Evolutionary conservation across 352 stramenopile species (phyloP), one percentile per base, ranked within the genome.

Genomic region (Pythium brachiatum): DNA sequence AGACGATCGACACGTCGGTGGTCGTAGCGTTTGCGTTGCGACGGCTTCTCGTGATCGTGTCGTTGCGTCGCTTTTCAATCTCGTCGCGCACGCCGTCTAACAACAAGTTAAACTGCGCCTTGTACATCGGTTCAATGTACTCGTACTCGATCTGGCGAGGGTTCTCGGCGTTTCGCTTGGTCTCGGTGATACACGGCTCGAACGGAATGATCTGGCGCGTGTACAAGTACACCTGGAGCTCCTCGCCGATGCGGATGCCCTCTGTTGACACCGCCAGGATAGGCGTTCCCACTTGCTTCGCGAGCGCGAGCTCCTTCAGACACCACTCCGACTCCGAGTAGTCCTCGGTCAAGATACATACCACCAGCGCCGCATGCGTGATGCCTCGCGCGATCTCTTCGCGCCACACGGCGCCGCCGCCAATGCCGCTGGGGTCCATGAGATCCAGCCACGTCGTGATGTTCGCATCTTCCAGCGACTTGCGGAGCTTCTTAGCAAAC

Each of bases 361-460:
- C 55, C 3, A 94, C 84, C 6, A 90, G 68, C 9, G 78, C 75
- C 13, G 86, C 86, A 53, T 92, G 86, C 20, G 80, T 89, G 59
- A 94, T 92, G 0, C 86, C 83, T 1, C 83, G 66, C 3, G 82
- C 83, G 47, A 94, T 94, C 55, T 94, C 83, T 43, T 92, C 86
- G 15, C 86, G 77, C 86, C 86, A 94, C 0, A 94, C 83, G 0
- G 83, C 60, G 5, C 86, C 86, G n/a, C 86, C 86, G 13, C 86
- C 86, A 29, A 94, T 94, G 7, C 86, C 86, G 52, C 82, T 92
- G 8, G 83, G 83, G 51, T 94, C 86, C 86, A 94, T 94, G 39
- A 92, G 70, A 53, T 94, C 86, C 23, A 94, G 63, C 86, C 86
- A 94, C 21, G 83, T 92, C n/a, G 86, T 94, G 15, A 94, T 74